A percentile compares a stretch with the other conserved stretches of the same genome.
Conservation (phyloP, 164 flowering plant genomes). For the Paratinospora sagittata region DNA sequence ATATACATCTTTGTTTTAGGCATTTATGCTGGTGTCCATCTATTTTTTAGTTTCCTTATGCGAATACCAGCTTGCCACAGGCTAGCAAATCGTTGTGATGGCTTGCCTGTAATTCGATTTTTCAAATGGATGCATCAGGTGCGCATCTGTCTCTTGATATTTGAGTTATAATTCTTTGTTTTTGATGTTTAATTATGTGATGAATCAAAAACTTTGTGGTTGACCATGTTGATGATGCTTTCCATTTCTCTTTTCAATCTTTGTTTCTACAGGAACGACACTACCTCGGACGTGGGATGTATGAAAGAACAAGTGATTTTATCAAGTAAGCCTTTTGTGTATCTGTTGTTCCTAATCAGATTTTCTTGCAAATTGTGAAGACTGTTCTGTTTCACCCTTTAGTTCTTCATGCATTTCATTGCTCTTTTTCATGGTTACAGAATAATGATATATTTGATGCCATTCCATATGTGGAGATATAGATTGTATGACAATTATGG, state of each 20-base stretch:
- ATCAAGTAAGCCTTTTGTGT: constrained; percentile 58
- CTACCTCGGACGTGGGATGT: constrained; percentile 98
- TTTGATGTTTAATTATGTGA: neutral
- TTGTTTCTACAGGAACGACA: constrained; percentile 55
- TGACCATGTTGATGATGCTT: constrained; percentile 9
- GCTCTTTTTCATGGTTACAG: neutral
- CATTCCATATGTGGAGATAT: no score
- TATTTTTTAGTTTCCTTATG: constrained; percentile 68
- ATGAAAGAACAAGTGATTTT: constrained; percentile 73
- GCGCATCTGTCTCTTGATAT: constrained; percentile 7
- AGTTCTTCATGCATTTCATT: neutral
- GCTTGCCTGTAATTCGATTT: constrained; percentile 61
- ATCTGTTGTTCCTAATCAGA: neutral
- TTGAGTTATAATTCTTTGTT: neutral
- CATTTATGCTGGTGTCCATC: constrained; percentile 71
- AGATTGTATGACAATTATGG: no score
- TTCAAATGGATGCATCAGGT: constrained; percentile 99
- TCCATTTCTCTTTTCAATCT: neutral
- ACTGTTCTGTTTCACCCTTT: neutral
- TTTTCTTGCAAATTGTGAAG: neutral
- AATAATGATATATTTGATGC: no score
- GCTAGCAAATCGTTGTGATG: constrained; percentile 63
- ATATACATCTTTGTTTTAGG: constrained; percentile 59
- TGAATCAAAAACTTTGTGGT: neutral
- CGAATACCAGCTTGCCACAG: constrained; percentile 87